phyloP scores from a whole-genome alignment of 306 rosid genomes.

The Ziziphus jujuba region DNA sequence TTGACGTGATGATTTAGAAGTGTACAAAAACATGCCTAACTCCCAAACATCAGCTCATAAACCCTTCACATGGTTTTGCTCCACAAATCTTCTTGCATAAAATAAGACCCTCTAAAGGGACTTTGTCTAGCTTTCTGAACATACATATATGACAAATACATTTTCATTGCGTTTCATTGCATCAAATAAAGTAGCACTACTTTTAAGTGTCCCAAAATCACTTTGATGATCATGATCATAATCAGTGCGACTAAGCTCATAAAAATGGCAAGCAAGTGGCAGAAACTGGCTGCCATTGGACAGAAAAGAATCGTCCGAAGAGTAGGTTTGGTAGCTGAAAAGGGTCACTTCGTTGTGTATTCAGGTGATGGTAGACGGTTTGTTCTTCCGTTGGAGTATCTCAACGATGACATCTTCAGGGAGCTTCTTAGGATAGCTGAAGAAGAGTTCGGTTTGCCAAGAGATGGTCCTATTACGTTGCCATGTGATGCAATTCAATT shows the following conservation, averaged over 20 bases:
- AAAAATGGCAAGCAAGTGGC: slow-evolving; percentile 11
- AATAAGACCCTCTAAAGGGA: too few relatives aligned
- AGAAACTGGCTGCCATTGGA: not conserved
- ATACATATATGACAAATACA: too few relatives aligned
- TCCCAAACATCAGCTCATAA: not conserved
- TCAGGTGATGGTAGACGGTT: slow-evolving; percentile 8
- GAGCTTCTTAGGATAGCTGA: slow-evolving; percentile 20
- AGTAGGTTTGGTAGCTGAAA: not conserved
- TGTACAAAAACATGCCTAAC: not conserved
- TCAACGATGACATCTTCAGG: slow-evolving; percentile 5
- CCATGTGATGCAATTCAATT: slow-evolving; percentile 17
- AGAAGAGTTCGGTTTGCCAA: slow-evolving; percentile 32
- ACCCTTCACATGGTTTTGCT: slow-evolving; percentile 9
- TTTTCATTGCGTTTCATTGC: not conserved
- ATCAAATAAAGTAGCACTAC: not conserved
- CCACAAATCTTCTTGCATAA: not conserved
- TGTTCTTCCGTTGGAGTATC: slow-evolving; percentile 23
- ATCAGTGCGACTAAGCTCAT: not conserved
- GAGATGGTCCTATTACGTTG: slow-evolving; percentile 20
- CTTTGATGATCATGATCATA: not conserved
- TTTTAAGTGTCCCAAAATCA: not conserved
- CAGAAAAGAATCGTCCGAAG: not conserved
- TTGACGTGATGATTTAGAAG: not conserved
- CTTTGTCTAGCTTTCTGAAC: too few relatives aligned
- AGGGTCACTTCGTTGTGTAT: slow-evolving; percentile 19